Conservation (phyloP, 2,329 filamentous ascomycete genomes). For the Apiospora hydei region DNA sequence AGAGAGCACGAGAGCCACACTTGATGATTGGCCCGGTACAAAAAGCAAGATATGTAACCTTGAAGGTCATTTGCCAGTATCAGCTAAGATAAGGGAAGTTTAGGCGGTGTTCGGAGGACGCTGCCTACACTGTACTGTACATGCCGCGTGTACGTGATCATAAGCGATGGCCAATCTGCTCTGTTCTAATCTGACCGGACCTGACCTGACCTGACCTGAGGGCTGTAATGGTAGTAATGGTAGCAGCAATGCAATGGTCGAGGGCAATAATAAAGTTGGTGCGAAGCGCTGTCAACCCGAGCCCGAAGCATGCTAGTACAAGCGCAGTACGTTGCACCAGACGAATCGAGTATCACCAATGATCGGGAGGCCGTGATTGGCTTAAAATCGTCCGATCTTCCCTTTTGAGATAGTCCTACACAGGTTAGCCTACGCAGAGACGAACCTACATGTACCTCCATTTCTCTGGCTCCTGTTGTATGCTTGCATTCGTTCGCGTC, state of each 20-base stretch:
- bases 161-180: not conserved
- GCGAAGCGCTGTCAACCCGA: not conserved
- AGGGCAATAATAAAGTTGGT: conserved; percentile 8
- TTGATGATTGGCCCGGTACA: not conserved
- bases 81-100: not conserved
- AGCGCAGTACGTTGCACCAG: conserved; percentile 16
- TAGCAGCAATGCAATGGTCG: not conserved
- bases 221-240: not conserved
- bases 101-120: conserved; percentile 4
- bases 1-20: not conserved
- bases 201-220: not conserved
- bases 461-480: not conserved
- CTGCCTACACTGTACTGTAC: not conserved
- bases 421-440: conserved; percentile 1
- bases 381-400: conserved; percentile 14
- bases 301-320: conserved; percentile 5
- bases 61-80: not conserved
- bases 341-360: conserved; percentile 17
- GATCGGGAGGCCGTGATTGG: conserved; percentile 9
- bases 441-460: conserved; percentile 11
- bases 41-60: conserved; percentile 11
- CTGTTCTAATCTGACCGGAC: not conserved
- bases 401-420: conserved; percentile 20
- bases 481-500: not conserved
- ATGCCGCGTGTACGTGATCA: not conserved